Evolutionary conservation across 192 early-diverging fungal genomes (phyloP), one percentile per base, ranked within the genome.

Genomic region (Bifiguratus adelaidae): DNA sequence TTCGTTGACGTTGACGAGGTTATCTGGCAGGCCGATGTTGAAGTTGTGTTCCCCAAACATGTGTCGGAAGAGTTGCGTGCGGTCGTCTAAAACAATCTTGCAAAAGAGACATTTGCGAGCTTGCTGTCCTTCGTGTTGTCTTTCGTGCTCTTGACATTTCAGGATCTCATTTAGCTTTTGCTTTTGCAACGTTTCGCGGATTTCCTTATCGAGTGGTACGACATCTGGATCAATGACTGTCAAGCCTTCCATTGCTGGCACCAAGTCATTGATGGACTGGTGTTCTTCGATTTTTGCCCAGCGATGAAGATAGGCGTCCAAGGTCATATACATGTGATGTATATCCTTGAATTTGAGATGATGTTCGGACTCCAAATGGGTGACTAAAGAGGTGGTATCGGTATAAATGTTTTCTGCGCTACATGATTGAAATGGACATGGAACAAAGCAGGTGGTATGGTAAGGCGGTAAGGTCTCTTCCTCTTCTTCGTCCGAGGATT

Each of bases 31-130:
- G 26, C 90, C 90, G 59, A 93, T 93, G 65, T 89, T 91, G 60
- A 95, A 95, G 55, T 83, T 84, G 71, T 95, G 92, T 57, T 91
- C 90, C 21, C 57, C 58, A 54, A 87, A 90, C 78, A 89, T 91
- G 56, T 95, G 92, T 48, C 76, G 75, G 71, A 92, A 95, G 13
- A 92, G 62, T 1, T 33, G 32, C n/a, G n/a, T 33, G 32, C n/a
- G 32, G 32, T n/a, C 8, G 32, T 33, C 22, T 41, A 11, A 12
- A 23, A 45, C 5, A 29, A 23, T 77, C 58, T 86, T 90, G 74
- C 92, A 95, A 65, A 95, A 95, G n/a, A 95, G 63, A 61, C 92
- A 95, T 51, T 92, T 90, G 53, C 80, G 70, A 29, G 80, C 73
- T 30, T 58, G 41, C 22, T 68, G 77, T 1, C 84, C 76, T 33